Evolutionary conservation across 1,284 basidiomycete genomes (phyloP).

Genomic region (Fomitopsis palustris): DNA sequence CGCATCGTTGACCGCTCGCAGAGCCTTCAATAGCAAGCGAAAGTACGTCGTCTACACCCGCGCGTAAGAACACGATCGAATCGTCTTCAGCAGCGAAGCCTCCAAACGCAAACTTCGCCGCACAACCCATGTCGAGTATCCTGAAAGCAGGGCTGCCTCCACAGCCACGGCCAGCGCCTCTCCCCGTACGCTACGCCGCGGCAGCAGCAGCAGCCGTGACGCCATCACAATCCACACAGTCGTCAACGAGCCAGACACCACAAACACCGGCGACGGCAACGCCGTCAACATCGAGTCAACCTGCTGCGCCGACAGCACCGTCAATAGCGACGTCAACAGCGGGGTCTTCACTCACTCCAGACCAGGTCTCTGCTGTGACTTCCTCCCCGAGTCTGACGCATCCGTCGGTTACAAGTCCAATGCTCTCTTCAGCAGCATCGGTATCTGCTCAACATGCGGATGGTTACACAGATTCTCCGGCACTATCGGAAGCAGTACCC

Average conservation of each 20-base stretch:
- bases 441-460: constrained; percentile 62
- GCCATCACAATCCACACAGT: constrained; percentile 29
- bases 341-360: constrained; percentile 38
- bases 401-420: constrained; percentile 73
- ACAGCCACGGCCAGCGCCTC: constrained; percentile 53
- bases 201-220: constrained; percentile 86
- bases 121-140: constrained; percentile 79
- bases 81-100: constrained; percentile 54
- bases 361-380: constrained; percentile 48
- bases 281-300: constrained; percentile 32
- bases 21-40: constrained; percentile 47
- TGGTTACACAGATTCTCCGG: constrained; percentile 68
- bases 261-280: constrained; percentile 21
- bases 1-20: constrained; percentile 18
- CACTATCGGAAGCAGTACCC: constrained; percentile 63
- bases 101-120: constrained; percentile 76
- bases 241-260: constrained; percentile 17
- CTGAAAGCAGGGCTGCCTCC: constrained; percentile 64
- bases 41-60: constrained; percentile 32
- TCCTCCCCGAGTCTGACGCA: constrained; percentile 80
- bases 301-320: constrained; percentile 31
- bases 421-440: constrained; percentile 68
- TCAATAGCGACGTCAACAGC: constrained; percentile 35
- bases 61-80: not conserved
- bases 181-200: constrained; percentile 88